Conservation (phyloP, 2,329 filamentous ascomycete species). For the Diplodia sapinea region DNA sequence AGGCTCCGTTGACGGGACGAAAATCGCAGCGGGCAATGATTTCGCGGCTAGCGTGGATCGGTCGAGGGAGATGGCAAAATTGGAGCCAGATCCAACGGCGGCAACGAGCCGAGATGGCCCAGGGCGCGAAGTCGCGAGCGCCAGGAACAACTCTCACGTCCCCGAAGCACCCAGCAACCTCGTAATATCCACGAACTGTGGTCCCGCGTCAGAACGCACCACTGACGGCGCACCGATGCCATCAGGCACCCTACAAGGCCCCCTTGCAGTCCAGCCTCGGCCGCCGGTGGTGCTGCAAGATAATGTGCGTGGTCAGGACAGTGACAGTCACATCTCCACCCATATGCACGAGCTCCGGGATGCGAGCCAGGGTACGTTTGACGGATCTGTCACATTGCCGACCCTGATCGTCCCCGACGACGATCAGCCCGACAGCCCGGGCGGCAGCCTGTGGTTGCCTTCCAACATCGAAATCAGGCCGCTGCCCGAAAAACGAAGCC, state of each 20-base stretch:
- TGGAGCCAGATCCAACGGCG: not conserved
- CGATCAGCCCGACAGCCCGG: slow-evolving; percentile 14
- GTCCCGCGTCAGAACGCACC: not conserved
- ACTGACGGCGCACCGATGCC: not conserved
- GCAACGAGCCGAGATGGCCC: not conserved
- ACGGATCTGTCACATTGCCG: slow-evolving; percentile 24
- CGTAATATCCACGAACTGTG: slow-evolving; percentile 8
- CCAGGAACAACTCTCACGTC: not conserved
- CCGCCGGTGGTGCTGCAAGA: not conserved
- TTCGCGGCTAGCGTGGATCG: not conserved
- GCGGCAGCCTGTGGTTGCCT: slow-evolving; percentile 16
- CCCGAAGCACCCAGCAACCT: slow-evolving; percentile 6
- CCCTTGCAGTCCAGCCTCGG: not conserved
- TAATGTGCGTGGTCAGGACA: not conserved
- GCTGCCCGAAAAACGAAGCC: not conserved
- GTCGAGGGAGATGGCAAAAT: not conserved
- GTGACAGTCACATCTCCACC: not conserved
- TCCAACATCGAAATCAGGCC: slow-evolving; percentile 25
- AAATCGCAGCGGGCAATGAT: not conserved
- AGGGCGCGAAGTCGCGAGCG: not conserved
- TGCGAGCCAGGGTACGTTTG: not conserved
- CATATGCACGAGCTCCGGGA: slow-evolving; percentile 10
- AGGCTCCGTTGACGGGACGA: not conserved
- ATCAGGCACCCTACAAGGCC: not conserved
- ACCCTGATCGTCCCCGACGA: slow-evolving; percentile 4